Evolutionary conservation across 208 protist species (phyloP), one percentile per base, ranked within the genome.

Genomic region (Acanthamoeba culbertsoni): DNA sequence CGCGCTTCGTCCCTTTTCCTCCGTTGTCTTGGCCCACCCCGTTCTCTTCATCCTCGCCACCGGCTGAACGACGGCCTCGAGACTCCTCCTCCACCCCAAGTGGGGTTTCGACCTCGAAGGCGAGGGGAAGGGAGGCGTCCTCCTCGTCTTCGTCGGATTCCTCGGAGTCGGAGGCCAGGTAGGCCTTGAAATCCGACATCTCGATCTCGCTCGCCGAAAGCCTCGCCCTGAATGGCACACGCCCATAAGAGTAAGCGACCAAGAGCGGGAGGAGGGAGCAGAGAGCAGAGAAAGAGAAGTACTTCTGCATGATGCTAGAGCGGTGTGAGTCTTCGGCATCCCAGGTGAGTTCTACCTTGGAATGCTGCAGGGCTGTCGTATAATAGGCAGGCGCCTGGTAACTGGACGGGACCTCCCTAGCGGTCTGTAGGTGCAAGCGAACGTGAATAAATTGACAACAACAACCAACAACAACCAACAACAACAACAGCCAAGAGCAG

Each of bases 321-420:
- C 86, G 59, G n/a, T 65, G 37, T 59, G 91, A 55, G n/a, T 97
- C 96, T 1, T 93, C 75, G 20, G 65, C 90, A 53, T 97, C 96
- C 97, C 97, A 98, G 14, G 96, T 97, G 45, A 97, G 94, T 65
- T 96, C 82, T 5, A 97, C 94, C 2, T 84, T 75, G 2, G 95
- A 95, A 65, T 96, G 95, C 51, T 96, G 95, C 43, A 97, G 95
- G 26, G 96, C 96, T 23, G 31, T 77, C 8, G 93, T 95, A 18
- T 55, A 23, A 71, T 96, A 96, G 3, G 51, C 37, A 12, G 95
- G 93, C 43, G 95, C 65, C 33, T 42, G n/a, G 65, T 96, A 96
- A 23, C 86, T 94, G 14, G 92, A 82, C 35, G 95, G 94, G 16
- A 94, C 26, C 51, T 88, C 71, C 20, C 48, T 62, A n/a, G 89